These are phyloP conservation scores for Pythium inflatum DNA, from an alignment of 352 stramenopile genomes.

Conservation along the genomic window DNA sequence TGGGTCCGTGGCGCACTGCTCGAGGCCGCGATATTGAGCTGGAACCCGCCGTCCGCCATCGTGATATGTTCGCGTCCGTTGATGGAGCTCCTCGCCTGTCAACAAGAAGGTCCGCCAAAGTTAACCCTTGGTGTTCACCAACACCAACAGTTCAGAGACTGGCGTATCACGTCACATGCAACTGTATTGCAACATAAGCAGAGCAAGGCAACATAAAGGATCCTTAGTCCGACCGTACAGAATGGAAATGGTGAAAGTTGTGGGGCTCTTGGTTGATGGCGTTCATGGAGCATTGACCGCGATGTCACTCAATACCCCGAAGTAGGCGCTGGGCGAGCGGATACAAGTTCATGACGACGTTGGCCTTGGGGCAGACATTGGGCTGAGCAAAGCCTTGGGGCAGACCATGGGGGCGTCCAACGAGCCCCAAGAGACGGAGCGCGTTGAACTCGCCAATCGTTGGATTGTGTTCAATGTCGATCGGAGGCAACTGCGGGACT, in stretches of 20 bases:
- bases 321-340: no score
- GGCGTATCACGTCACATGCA: no score
- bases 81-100: constrained; percentile 16
- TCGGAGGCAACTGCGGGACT: not conserved
- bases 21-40: constrained; percentile 80
- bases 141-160: constrained; percentile 36
- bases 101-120: constrained; percentile 20
- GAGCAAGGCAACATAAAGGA: no score
- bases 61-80: constrained; percentile 17
- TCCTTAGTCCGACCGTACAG: no score
- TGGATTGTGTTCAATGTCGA: not conserved
- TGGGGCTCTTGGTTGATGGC: no score
- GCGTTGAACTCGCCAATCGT: not conserved
- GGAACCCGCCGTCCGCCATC: constrained; percentile 63
- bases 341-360: no score
- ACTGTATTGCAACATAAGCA: constrained; percentile 13
- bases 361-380: no score
- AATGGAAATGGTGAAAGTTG: no score
- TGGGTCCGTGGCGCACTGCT: constrained; percentile 30
- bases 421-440: not conserved
- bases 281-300: no score
- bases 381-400: not conserved
- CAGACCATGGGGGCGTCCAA: not conserved
- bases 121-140: constrained; percentile 30
- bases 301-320: no score